These are phyloP conservation scores for Albugo laibachii DNA, from an alignment of 352 stramenopile species.

Conservation along the genomic window DNA sequence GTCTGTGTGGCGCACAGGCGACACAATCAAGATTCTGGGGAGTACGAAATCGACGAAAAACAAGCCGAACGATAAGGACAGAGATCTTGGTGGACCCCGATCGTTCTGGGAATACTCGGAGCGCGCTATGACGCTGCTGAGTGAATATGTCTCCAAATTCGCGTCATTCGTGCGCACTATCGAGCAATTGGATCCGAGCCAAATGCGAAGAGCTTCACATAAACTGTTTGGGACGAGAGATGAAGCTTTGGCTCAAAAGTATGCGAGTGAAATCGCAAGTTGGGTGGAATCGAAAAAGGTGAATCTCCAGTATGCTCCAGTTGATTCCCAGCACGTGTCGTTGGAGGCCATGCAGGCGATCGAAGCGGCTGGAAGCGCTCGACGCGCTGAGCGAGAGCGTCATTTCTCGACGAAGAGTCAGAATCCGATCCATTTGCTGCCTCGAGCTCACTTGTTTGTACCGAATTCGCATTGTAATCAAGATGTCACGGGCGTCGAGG, in stretches of 20 bases:
- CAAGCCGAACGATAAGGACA: slow-evolving; percentile 9
- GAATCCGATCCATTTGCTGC: slow-evolving; percentile 22
- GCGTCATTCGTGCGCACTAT: slow-evolving; percentile 83
- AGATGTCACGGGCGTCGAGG: slow-evolving; percentile 46
- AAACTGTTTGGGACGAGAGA: slow-evolving; percentile 66
- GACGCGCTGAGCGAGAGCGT: slow-evolving; percentile 40
- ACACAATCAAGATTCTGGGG: slow-evolving; percentile 85
- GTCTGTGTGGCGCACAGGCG: slow-evolving; percentile 77
- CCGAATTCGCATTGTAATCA: slow-evolving; percentile 59
- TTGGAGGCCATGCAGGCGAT: slow-evolving; percentile 84
- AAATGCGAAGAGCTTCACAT: too few relatives aligned
- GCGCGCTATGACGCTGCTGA: slow-evolving; percentile 86
- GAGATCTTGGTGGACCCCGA: neutral
- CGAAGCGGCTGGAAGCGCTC: slow-evolving; percentile 56
- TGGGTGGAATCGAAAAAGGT: slow-evolving; percentile 84
- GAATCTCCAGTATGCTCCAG: slow-evolving; percentile 82
- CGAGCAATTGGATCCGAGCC: slow-evolving; percentile 51
- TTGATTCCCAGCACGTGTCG: slow-evolving; percentile 87
- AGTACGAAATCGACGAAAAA: slow-evolving; percentile 18
- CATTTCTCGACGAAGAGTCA: slow-evolving; percentile 13
- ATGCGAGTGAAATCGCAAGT: slow-evolving; percentile 66
- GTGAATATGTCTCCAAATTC: slow-evolving; percentile 86
- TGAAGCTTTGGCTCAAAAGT: slow-evolving; percentile 28
- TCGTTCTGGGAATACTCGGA: slow-evolving; percentile 94
- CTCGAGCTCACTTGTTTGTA: slow-evolving; percentile 39